Percentiles rank a stretch among this genome's conserved stretches.
Evolutionary conservation across 2,329 filamentous ascomycete genomes (phyloP).

Genomic region (Colletotrichum lupini): DNA sequence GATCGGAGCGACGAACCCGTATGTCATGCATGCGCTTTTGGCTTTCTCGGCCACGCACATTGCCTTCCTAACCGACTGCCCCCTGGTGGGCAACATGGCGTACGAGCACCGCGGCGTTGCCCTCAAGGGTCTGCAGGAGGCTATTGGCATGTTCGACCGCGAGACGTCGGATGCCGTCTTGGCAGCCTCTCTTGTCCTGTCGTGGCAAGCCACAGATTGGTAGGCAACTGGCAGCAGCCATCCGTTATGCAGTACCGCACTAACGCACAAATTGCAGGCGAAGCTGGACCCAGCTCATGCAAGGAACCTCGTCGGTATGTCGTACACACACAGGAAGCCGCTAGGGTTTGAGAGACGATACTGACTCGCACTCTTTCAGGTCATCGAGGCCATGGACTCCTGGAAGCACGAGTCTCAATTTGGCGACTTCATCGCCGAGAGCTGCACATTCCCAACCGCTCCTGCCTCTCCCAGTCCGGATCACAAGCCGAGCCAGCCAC

Average conservation of each 20-base stretch:
- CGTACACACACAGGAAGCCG: neutral
- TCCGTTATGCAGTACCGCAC: constrained; percentile 42
- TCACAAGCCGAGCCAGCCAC: constrained; percentile 70
- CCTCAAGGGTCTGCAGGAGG: constrained; percentile 87
- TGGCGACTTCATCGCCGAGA: constrained; percentile 82
- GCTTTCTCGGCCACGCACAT: constrained; percentile 96
- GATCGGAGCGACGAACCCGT: constrained; percentile 83
- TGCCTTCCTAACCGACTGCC: constrained; percentile 87
- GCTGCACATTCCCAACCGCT: constrained; percentile 77
- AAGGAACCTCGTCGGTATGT: constrained; percentile 88
- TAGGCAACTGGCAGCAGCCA: constrained; percentile 62
- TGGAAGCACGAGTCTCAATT: constrained; percentile 94
- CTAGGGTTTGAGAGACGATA: neutral
- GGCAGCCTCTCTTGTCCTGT: constrained; percentile 89
- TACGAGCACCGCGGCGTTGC: constrained; percentile 90
- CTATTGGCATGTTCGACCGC: constrained; percentile 85
- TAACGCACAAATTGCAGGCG: constrained; percentile 68
- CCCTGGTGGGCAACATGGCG: constrained; percentile 86
- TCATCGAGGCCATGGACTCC: constrained; percentile 89
- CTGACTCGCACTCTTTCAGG: constrained; percentile 48
- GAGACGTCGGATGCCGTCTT: constrained; percentile 92
- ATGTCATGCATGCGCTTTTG: constrained; percentile 93
- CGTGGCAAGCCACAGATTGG: constrained; percentile 98
- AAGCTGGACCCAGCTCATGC: constrained; percentile 92
- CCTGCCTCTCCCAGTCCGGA: constrained; percentile 71